A percentile compares a stretch with the other conserved stretches of the same genome.
phyloP scores from a whole-genome alignment of 2,329 filamentous ascomycete species.

The Alternaria consortialis region DNA sequence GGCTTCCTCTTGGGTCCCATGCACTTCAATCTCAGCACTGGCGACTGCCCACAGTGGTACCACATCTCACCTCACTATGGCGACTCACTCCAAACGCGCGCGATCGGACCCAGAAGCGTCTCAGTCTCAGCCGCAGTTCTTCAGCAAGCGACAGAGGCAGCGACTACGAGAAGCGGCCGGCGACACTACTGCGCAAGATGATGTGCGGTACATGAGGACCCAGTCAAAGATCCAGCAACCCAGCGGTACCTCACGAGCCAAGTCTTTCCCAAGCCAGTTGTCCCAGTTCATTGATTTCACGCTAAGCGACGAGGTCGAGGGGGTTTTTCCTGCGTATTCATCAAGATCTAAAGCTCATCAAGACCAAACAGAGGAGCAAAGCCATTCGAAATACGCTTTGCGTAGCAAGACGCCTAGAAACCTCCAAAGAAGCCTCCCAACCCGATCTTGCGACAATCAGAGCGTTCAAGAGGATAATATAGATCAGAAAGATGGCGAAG shows the following conservation, averaged over 20 bases:
- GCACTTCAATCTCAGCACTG: not conserved
- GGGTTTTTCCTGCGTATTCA: not conserved
- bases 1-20: not conserved
- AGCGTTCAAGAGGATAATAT: not conserved
- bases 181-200: not conserved
- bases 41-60: not conserved
- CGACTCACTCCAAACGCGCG: not conserved
- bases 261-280: not conserved
- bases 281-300: not conserved
- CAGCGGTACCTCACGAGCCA: not conserved
- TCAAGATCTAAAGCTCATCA: not conserved
- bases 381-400: not conserved
- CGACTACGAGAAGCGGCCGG: not conserved
- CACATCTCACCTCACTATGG: not conserved
- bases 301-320: not conserved
- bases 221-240: not conserved
- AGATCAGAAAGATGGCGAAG: not conserved
- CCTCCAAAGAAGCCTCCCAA: too few species aligned
- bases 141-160: not conserved
- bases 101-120: not conserved
- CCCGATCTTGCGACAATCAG: not conserved
- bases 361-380: not conserved
- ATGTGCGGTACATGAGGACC: not conserved
- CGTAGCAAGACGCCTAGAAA: not conserved
- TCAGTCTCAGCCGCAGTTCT: not conserved